Evolutionary conservation across 306 rosid genomes (phyloP).

Genomic region (Ziziphus jujuba): DNA sequence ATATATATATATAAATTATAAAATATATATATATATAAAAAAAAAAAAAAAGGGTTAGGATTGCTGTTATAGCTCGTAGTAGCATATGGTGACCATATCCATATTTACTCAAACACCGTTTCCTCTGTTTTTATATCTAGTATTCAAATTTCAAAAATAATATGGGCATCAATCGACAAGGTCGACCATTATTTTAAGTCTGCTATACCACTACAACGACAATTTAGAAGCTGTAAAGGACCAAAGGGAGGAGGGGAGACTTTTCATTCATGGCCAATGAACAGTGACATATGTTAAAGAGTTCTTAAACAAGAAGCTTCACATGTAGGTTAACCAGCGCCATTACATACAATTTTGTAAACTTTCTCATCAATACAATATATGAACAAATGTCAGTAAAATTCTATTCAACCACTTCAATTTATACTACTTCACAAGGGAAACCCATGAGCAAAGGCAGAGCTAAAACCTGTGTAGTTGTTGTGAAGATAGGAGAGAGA

Average conservation of each 20-base stretch:
- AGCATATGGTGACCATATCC: no score
- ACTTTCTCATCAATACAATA: slow-evolving; percentile 37
- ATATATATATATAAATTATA: no score
- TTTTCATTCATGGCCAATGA: slow-evolving; percentile 44
- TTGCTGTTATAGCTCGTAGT: no score
- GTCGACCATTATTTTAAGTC: not conserved
- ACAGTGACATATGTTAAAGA: slow-evolving; percentile 21
- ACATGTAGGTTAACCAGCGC: slow-evolving; percentile 47
- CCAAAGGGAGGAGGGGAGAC: not conserved
- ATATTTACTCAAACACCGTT: no score
- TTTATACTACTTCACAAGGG: slow-evolving; percentile 33
- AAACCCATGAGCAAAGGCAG: slow-evolving; percentile 35
- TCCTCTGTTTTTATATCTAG: no score
- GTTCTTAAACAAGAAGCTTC: slow-evolving; percentile 32
- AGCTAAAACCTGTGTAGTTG: slow-evolving; percentile 46
- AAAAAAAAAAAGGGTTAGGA: no score
- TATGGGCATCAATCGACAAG: not conserved
- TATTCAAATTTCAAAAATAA: not conserved
- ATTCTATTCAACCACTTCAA: slow-evolving; percentile 37
- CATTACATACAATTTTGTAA: slow-evolving; percentile 39
- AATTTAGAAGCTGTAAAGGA: not conserved
- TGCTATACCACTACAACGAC: not conserved
- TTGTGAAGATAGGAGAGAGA: slow-evolving; percentile 38
- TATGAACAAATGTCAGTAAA: slow-evolving; percentile 50
- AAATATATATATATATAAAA: no score